A percentile compares a stretch with the other conserved stretches of the same genome.
phyloP scores from a whole-genome alignment of 2,329 filamentous ascomycete genomes.

The Aspergillus bombycis region DNA sequence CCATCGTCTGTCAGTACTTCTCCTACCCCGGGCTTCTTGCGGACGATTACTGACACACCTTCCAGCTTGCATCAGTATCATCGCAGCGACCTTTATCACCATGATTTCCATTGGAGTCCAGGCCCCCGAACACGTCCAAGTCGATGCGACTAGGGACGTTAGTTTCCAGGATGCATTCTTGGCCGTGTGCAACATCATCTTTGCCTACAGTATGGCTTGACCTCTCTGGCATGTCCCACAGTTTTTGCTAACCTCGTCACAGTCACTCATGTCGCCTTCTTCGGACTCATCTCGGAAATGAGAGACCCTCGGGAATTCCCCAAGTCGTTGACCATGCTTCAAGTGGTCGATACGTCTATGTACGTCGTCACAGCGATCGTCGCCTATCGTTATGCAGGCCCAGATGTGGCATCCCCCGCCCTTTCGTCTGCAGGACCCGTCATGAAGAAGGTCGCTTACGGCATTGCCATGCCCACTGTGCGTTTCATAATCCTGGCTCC shows the following conservation, averaged over 20 bases:
- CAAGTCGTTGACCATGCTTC: conserved; percentile 66
- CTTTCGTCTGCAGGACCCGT: conserved; percentile 61
- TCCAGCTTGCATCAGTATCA: conserved; percentile 64
- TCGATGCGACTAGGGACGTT: conserved; percentile 43
- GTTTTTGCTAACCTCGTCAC: neutral
- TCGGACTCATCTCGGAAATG: conserved; percentile 67
- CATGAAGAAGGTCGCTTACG: conserved; percentile 67
- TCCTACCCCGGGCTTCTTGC: neutral
- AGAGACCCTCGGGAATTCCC: conserved; percentile 62
- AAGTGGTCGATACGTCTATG: conserved; percentile 61
- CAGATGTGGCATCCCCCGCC: conserved; percentile 64
- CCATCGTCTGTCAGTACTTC: conserved; percentile 55
- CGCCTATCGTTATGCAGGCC: conserved; percentile 69
- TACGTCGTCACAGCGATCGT: conserved; percentile 69
- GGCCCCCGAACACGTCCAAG: conserved; percentile 42
- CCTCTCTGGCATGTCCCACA: neutral
- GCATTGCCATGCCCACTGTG: conserved; percentile 66
- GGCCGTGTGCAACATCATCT: conserved; percentile 68
- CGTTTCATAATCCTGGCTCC: neutral
- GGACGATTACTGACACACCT: conserved; percentile 5
- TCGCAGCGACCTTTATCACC: conserved; percentile 65
- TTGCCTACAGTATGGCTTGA: conserved; percentile 60
- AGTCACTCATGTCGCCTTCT: conserved; percentile 67
- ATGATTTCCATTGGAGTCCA: conserved; percentile 66
- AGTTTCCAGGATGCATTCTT: conserved; percentile 60